phyloP scores from a whole-genome alignment of 2,329 filamentous ascomycete genomes.

The Dryadomyces sulphureus region DNA sequence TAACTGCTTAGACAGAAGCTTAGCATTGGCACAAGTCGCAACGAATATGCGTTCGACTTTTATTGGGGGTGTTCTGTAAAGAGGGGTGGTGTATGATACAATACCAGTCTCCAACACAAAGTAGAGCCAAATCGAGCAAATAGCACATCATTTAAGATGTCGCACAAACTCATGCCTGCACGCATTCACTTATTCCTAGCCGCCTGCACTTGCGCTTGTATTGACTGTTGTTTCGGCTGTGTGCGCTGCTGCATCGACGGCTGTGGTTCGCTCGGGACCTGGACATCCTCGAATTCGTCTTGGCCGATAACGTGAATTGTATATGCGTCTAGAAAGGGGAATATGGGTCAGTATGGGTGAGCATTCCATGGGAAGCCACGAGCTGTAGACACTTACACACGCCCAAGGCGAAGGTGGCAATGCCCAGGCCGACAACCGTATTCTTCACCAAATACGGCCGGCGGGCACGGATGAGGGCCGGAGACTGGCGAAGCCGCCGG shows the following conservation, averaged over 20 bases:
- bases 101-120: no score
- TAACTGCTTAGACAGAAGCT: neutral
- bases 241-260: slow-evolving; percentile 9
- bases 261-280: slow-evolving; percentile 60
- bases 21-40: neutral
- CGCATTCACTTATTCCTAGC: slow-evolving; percentile 8
- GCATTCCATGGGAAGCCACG: neutral
- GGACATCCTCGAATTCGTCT: slow-evolving; percentile 92
- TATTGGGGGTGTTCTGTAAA: neutral
- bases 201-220: slow-evolving; percentile 5
- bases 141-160: no score
- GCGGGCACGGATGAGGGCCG: slow-evolving; percentile 80
- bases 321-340: slow-evolving; percentile 31
- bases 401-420: slow-evolving; percentile 61
- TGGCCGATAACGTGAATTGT: slow-evolving; percentile 77
- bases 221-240: slow-evolving; percentile 13
- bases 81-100: neutral
- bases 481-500: slow-evolving; percentile 67
- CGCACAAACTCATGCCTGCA: neutral
- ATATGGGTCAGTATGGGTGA: neutral
- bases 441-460: slow-evolving; percentile 88
- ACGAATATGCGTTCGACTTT: neutral
- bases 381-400: slow-evolving; percentile 58
- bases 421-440: slow-evolving; percentile 59
- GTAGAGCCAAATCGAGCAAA: no score